Percentiles rank a stretch among this genome's conserved stretches.
These are phyloP conservation scores for Arachis stenosperma DNA, from an alignment of 306 rosid species.

Conservation along the genomic window DNA sequence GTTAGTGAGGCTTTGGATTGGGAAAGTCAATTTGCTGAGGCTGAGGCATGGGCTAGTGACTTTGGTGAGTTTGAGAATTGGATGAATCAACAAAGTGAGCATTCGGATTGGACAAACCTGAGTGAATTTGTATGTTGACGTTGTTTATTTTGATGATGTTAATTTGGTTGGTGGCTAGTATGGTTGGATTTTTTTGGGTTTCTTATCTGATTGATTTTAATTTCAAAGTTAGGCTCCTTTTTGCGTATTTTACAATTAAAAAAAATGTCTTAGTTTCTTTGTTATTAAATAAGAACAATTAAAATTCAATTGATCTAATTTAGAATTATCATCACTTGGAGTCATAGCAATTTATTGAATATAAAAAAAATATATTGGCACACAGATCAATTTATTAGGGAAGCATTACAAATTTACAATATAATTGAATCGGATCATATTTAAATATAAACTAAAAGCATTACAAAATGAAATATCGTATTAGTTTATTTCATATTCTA, in stretches of 20 bases:
- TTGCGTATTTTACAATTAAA: too few relatives aligned
- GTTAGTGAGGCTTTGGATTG: neutral
- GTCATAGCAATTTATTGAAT: too few relatives aligned
- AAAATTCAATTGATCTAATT: too few relatives aligned
- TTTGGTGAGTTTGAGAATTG: neutral
- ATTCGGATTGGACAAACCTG: neutral
- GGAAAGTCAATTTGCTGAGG: neutral
- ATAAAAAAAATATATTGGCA: neutral
- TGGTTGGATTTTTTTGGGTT: too few relatives aligned
- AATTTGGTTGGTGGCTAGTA: too few relatives aligned
- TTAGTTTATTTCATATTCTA: neutral
- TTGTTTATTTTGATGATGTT: too few relatives aligned
- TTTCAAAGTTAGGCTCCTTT: too few relatives aligned
- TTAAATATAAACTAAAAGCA: neutral
- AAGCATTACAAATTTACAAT: neutral
- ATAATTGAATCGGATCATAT: neutral
- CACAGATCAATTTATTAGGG: neutral
- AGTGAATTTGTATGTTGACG: too few relatives aligned
- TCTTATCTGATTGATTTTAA: too few relatives aligned
- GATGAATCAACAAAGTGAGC: neutral
- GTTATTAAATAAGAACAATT: too few relatives aligned
- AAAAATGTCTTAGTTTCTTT: too few relatives aligned
- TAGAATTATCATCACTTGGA: too few relatives aligned
- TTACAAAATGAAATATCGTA: neutral
- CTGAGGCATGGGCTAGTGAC: neutral